phyloP scores from a whole-genome alignment of 2,329 filamentous ascomycete genomes.

The Ascochyta viciae-villosae region DNA sequence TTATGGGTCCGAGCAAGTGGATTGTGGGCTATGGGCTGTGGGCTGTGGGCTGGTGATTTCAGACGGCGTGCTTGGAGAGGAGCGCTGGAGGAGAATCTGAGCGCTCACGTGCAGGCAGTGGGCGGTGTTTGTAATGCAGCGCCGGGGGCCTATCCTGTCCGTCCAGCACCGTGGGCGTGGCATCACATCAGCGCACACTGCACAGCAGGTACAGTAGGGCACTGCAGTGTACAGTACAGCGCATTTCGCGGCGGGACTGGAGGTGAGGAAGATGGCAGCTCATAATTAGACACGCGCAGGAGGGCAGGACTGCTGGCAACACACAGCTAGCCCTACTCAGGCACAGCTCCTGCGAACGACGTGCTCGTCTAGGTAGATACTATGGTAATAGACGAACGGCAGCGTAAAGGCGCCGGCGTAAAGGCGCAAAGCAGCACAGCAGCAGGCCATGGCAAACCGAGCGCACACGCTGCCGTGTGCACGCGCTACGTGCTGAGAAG shows the following conservation, averaged over 20 bases:
- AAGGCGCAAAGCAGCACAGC: slow-evolving; percentile 12
- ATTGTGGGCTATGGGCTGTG: slow-evolving; percentile 6
- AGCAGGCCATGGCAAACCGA: slow-evolving; percentile 13
- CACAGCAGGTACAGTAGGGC: too few relatives aligned
- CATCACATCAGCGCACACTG: background rate
- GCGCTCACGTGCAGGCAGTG: slow-evolving; percentile 31
- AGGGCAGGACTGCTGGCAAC: background rate
- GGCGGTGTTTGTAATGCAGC: slow-evolving; percentile 21
- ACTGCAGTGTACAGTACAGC: background rate
- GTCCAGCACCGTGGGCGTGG: too few relatives aligned
- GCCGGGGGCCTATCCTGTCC: background rate
- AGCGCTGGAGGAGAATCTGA: slow-evolving; percentile 22
- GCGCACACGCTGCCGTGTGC: slow-evolving; percentile 24
- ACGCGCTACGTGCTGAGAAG: slow-evolving; percentile 18
- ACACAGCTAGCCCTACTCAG: slow-evolving; percentile 10
- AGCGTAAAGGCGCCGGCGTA: too few relatives aligned
- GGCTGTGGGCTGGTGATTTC: slow-evolving; percentile 24
- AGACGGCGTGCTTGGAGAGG: slow-evolving; percentile 23
- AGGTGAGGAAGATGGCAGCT: slow-evolving; percentile 9
- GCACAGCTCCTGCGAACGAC: slow-evolving; percentile 12
- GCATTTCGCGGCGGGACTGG: slow-evolving; percentile 1
- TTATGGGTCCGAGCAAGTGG: slow-evolving; percentile 25
- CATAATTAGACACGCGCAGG: slow-evolving; percentile 9
- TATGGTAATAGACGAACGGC: background rate
- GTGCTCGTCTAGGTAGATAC: slow-evolving; percentile 8